Percentiles rank a stretch among this genome's conserved stretches.
These are phyloP conservation scores for Diaporthe capsici DNA, from an alignment of 2,329 filamentous ascomycete species.

Conservation along the genomic window DNA sequence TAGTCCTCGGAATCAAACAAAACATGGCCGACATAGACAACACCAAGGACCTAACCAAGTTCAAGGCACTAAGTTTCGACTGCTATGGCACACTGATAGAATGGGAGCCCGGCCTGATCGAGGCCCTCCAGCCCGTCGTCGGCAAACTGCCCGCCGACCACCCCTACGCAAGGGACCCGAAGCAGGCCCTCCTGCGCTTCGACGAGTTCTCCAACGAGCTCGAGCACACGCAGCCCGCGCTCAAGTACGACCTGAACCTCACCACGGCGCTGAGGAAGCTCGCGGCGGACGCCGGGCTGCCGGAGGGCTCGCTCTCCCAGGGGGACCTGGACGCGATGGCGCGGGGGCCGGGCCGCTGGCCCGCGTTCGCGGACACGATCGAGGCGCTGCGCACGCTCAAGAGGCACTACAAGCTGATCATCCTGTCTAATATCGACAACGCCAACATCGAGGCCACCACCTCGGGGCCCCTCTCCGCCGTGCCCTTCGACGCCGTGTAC, in stretches of 20 bases:
- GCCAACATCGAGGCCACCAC: constrained; percentile 53
- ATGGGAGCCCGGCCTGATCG: constrained; percentile 78
- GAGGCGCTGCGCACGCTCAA: constrained; percentile 64
- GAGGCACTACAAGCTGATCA: constrained; percentile 67
- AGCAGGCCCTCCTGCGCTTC: constrained; percentile 58
- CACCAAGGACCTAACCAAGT: constrained; percentile 46
- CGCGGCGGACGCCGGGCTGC: constrained; percentile 58
- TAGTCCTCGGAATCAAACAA: background rate
- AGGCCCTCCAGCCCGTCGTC: constrained; percentile 65
- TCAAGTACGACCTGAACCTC: constrained; percentile 74
- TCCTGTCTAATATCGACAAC: constrained; percentile 73
- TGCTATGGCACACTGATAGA: constrained; percentile 86
- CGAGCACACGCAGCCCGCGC: constrained; percentile 66
- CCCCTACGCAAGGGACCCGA: constrained; percentile 53
- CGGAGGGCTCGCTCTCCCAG: constrained; percentile 47
- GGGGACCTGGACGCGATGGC: constrained; percentile 65
- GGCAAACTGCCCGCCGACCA: constrained; percentile 57
- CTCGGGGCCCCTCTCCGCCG: constrained; percentile 59
- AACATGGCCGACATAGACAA: constrained; percentile 34
- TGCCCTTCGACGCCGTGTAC: constrained; percentile 72
- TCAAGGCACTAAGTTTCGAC: constrained; percentile 75
- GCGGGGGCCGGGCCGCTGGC: constrained; percentile 65
- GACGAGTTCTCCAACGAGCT: constrained; percentile 63
- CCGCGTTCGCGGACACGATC: constrained; percentile 70
- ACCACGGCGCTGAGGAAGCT: constrained; percentile 61